Base-by-base conservation (phyloP, 2,329 filamentous ascomycete genomes). In the Colletotrichum musae region DNA sequence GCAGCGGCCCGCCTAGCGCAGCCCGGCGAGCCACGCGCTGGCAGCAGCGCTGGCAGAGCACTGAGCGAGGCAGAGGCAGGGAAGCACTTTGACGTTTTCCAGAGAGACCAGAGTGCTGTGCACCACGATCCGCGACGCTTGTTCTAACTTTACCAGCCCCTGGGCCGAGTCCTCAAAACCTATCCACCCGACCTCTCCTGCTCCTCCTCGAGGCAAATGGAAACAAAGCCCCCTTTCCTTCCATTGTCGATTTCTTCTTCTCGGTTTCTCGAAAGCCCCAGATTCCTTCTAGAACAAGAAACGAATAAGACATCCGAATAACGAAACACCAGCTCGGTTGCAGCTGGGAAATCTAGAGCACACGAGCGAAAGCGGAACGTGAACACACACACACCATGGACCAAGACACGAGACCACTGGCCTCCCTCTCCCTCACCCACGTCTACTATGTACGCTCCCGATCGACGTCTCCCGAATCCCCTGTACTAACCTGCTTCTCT, bases 341-440 rank as follows among this genome's bases (percentile, higher is more conserved):
- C 39, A 26, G 51, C 45, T 41, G 28, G 67, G 64, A 62, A 36
- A 59, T 61, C 56, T 41, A 41, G 26, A 58, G 47, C 52, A 43
- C 48, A 41, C 16, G 47, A 64, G 53, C 48, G 45, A 36, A 68
- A 68, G 32, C 32, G 32, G 32, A 36, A 36, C 32, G 32, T 36
- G 32, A 36, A 36, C 32, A 24, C 21, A 24, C 28, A 6, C 18
- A 18, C 18, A 18, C 68, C 70, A 79, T 79, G 76, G 68, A 75
- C 47, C 71, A 74, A 51, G 83, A 86, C 72, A 73, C 79, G 26
- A 77, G 77, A 47, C 90, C 93, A 48, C 85, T 98, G 66, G 94
- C 95, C 59, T 98, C 95, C 26, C 88, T 99, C 70, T 97, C 95
- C 59, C 84, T 99, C 74, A 98, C 96, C 12, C 95, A 98, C 83